A percentile compares a stretch with the other conserved stretches of the same genome.
Conservation (phyloP, 208 protist species). For the Naegleria gruberi region DNA sequence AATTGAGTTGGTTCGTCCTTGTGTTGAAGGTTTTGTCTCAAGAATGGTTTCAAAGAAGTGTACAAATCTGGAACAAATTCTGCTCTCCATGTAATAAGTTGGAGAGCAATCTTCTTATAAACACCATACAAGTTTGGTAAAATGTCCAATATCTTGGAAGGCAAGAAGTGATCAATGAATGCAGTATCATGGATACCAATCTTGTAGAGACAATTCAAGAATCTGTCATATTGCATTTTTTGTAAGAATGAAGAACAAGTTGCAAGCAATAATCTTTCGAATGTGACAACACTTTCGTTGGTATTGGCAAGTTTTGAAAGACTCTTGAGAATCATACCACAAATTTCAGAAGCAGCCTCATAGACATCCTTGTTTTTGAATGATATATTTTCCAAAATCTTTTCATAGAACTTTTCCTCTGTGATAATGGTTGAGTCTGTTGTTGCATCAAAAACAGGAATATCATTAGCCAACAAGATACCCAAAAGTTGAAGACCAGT, state of each 20-base stretch:
- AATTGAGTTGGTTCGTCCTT: constrained; percentile 35
- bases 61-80: neutral
- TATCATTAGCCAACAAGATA: constrained; percentile 46
- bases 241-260: neutral
- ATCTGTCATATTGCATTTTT: neutral
- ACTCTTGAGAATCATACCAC: constrained; percentile 48
- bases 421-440: constrained; percentile 23
- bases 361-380: constrained; percentile 38
- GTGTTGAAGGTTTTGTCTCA: neutral
- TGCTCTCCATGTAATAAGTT: constrained; percentile 35
- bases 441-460: constrained; percentile 32
- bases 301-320: constrained; percentile 11
- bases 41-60: neutral
- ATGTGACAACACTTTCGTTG: neutral
- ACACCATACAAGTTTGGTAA: constrained; percentile 32
- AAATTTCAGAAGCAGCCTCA: constrained; percentile 49
- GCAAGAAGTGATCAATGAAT: constrained; percentile 44
- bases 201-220: constrained; percentile 40
- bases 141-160: constrained; percentile 37
- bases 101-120: constrained; percentile 31
- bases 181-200: constrained; percentile 39
- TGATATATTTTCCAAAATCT: constrained; percentile 36
- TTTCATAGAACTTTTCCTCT: constrained; percentile 40
- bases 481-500: constrained; percentile 55
- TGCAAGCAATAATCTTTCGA: neutral